phyloP scores from a whole-genome alignment of 2,329 filamentous ascomycete genomes.

The Aspergillus amoenus region DNA sequence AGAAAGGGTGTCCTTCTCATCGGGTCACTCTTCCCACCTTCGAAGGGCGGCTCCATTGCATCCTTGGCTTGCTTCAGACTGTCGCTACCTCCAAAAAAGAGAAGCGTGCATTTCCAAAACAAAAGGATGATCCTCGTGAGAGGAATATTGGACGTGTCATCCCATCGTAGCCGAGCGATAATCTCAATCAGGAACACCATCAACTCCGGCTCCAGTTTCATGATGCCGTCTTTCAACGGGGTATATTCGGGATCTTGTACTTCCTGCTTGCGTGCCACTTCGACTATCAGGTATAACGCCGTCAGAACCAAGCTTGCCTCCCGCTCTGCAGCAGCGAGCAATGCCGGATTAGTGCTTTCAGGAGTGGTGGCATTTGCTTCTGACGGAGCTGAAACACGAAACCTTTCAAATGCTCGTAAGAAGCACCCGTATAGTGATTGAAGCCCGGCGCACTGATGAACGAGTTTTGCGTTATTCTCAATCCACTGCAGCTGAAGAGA shows the following conservation, averaged over 20 bases:
- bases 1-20: slow-evolving; percentile 72
- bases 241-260: slow-evolving; percentile 22
- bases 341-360: slow-evolving; percentile 33
- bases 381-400: slow-evolving; percentile 24
- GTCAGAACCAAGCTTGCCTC: slow-evolving; percentile 46
- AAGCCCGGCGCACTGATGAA: slow-evolving; percentile 39
- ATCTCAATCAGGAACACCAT: slow-evolving; percentile 71
- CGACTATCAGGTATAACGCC: slow-evolving; percentile 43
- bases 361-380: slow-evolving; percentile 28
- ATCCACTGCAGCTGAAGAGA: slow-evolving; percentile 50
- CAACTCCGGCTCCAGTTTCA: slow-evolving; percentile 64
- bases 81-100: slow-evolving; percentile 77
- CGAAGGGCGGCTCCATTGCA: slow-evolving; percentile 58
- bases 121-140: slow-evolving; percentile 74
- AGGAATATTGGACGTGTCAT: slow-evolving; percentile 53
- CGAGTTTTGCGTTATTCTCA: slow-evolving; percentile 39
- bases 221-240: slow-evolving; percentile 39
- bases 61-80: slow-evolving; percentile 74
- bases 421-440: slow-evolving; percentile 38
- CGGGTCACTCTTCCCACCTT: slow-evolving; percentile 43
- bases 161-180: slow-evolving; percentile 70
- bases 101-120: slow-evolving; percentile 86
- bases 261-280: slow-evolving; percentile 41
- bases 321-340: slow-evolving; percentile 37
- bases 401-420: slow-evolving; percentile 40